Base-by-base conservation (phyloP, 208 protist genomes). In the Leishmania guyanensis region DNA sequence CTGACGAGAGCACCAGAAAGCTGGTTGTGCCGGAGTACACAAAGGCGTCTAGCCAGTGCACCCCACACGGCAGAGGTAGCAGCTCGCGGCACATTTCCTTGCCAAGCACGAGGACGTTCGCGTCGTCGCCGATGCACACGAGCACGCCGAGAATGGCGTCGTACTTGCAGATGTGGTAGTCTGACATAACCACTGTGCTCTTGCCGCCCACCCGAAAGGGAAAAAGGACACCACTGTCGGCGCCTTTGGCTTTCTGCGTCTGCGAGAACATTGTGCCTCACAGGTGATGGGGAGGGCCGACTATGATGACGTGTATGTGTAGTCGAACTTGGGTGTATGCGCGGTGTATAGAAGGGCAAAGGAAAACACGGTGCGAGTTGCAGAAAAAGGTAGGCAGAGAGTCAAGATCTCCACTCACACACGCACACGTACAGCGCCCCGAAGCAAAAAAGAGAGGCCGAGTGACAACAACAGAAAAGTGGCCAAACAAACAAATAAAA, bases 81-180 rank as follows among this genome's bases (percentile, higher is more conserved):
- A 90, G 60, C 69, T 87, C 84, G 3, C 90, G 90, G 62, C 89
- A 90, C 78, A 91, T 89, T 51, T 93, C 86, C 68, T 86, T 87
- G 2, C 88, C 88, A 5, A 97, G 82, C 58, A 97, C 89, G 16
- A 97, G 76, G 36, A 93, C 91, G 53, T 91, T 80, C 2, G 84
- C 89, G 79, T 95, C 93, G 71, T 95, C 87, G 6, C 93, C 93
- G 50, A 97, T 88, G 77, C 87, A 94, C 36, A 97, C 65, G 36
- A 97, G 79, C 29, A 93, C 91, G 79, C 87, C 88, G 29, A 94
- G 84, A 71, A 97, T 83, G 43, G 93, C 86, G 75, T 97, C 93
- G 78, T 94, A 93, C 62, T 81, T 86, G 80, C 90, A 94, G 16
- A 97, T 79, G 83, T 97, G 93, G 81, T 94, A 97, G 87, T 94